These are phyloP conservation scores for Candida bentonensis DNA, from an alignment of 805 yeast species.

Conservation along the genomic window DNA sequence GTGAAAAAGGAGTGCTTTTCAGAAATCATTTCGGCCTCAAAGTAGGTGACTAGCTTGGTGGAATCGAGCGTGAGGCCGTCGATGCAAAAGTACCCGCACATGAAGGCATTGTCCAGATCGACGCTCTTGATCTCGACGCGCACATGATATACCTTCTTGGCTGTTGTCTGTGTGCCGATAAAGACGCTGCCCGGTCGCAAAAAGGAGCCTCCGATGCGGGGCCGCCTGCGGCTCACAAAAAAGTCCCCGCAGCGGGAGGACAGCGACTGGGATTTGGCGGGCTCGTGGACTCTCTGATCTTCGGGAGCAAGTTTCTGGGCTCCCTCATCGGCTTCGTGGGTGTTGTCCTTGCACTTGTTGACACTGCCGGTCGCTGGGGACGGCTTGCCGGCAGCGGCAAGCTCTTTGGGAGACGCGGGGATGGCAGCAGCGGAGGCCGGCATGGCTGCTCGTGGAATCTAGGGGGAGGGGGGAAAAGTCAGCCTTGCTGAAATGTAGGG, in stretches of 20 bases:
- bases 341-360: neutral
- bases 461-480: no score
- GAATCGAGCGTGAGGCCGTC: conserved; percentile 45
- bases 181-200: conserved; percentile 50
- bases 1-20: conserved; percentile 46
- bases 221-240: conserved; percentile 3
- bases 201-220: conserved; percentile 23
- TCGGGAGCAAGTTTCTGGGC: no score
- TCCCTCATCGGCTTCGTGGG: no score
- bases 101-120: conserved; percentile 38
- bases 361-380: neutral
- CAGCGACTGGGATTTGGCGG: conserved; percentile 1
- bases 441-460: no score
- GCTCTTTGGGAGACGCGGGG: no score
- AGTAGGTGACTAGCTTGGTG: conserved; percentile 56
- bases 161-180: conserved; percentile 59
- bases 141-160: conserved; percentile 49
- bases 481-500: no score
- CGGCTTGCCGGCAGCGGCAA: neutral
- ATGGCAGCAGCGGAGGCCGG: no score
- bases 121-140: conserved; percentile 55
- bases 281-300: no score
- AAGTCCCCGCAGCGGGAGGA: conserved; percentile 6
- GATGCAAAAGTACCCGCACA: conserved; percentile 52
- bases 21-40: conserved; percentile 58